Conservation (phyloP, 2,329 filamentous ascomycete genomes). For the Lasiodiplodia hormozganensis region DNA sequence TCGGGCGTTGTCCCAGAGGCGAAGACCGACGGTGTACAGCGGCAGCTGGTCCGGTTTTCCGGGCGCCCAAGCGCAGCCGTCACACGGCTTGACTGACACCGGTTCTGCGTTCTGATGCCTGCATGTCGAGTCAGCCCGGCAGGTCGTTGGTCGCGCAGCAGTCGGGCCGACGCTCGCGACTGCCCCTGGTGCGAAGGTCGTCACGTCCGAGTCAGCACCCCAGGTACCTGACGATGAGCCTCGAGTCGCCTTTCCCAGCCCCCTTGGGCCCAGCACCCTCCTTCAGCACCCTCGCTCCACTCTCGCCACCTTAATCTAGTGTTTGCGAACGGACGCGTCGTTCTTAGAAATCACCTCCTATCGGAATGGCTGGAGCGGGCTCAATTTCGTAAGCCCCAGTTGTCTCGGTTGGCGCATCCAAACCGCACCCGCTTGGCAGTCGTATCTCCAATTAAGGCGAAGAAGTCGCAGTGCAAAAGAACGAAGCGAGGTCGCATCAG, state of each 20-base stretch:
- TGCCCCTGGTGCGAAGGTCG: slow-evolving; percentile 5
- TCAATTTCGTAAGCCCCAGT: not conserved
- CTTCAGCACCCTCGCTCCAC: slow-evolving; percentile 3
- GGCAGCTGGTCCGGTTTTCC: slow-evolving; percentile 3
- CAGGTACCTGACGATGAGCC: slow-evolving; percentile 10
- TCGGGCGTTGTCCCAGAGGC: not conserved
- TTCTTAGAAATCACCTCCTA: not conserved
- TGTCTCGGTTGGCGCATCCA: not conserved
- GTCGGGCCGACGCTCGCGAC: slow-evolving; percentile 5
- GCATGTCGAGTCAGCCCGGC: slow-evolving; percentile 7
- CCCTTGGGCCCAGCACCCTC: not conserved
- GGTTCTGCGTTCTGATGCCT: not conserved
- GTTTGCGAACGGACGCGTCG: not conserved
- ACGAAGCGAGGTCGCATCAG: not conserved
- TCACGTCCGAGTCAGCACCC: slow-evolving; percentile 14
- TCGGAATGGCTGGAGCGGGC: not conserved
- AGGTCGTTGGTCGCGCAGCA: not conserved
- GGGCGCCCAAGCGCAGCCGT: slow-evolving; percentile 8
- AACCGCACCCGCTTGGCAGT: not conserved
- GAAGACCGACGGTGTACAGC: not conserved
- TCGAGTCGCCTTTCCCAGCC: slow-evolving; percentile 3
- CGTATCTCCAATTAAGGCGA: not conserved
- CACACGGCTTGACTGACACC: not conserved
- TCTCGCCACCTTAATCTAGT: slow-evolving; percentile 2
- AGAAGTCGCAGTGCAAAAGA: not conserved